Evolutionary conservation across 2,329 filamentous ascomycete species (phyloP).

Genomic region (Penicillium hordei): DNA sequence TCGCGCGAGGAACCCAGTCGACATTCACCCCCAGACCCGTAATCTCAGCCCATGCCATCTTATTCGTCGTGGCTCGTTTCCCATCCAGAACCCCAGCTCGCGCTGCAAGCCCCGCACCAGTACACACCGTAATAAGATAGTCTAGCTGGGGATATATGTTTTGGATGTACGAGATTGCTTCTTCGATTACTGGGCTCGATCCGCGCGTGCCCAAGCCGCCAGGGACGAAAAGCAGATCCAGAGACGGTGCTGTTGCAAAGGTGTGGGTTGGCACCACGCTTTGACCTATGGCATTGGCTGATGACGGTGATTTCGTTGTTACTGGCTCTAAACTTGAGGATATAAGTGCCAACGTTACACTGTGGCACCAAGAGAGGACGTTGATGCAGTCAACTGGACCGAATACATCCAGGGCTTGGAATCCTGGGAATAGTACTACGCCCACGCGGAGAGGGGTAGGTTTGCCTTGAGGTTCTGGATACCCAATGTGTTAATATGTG

Average conservation of each 20-base stretch:
- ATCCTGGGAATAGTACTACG: slow-evolving; percentile 41
- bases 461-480: neutral
- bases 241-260: slow-evolving; percentile 51
- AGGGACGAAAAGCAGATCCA: slow-evolving; percentile 67
- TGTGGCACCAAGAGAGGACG: slow-evolving; percentile 20
- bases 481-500: neutral
- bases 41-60: slow-evolving; percentile 55
- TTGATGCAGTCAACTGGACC: slow-evolving; percentile 52
- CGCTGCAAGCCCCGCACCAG: slow-evolving; percentile 60
- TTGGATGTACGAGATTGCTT: slow-evolving; percentile 49
- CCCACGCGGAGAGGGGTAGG: slow-evolving; percentile 13
- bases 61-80: slow-evolving; percentile 65
- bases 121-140: slow-evolving; percentile 66
- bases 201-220: slow-evolving; percentile 56
- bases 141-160: slow-evolving; percentile 50
- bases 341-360: slow-evolving; percentile 32
- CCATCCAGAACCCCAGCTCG: slow-evolving; percentile 61
- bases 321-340: slow-evolving; percentile 35
- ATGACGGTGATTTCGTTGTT: slow-evolving; percentile 27
- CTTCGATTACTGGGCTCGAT: slow-evolving; percentile 29
- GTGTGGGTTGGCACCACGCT: slow-evolving; percentile 54
- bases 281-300: slow-evolving; percentile 34
- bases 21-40: slow-evolving; percentile 52
- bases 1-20: slow-evolving; percentile 60
- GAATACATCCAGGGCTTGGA: slow-evolving; percentile 45